phyloP scores from a whole-genome alignment of 2,329 filamentous ascomycete species.

The Fusarium chlamydosporum region DNA sequence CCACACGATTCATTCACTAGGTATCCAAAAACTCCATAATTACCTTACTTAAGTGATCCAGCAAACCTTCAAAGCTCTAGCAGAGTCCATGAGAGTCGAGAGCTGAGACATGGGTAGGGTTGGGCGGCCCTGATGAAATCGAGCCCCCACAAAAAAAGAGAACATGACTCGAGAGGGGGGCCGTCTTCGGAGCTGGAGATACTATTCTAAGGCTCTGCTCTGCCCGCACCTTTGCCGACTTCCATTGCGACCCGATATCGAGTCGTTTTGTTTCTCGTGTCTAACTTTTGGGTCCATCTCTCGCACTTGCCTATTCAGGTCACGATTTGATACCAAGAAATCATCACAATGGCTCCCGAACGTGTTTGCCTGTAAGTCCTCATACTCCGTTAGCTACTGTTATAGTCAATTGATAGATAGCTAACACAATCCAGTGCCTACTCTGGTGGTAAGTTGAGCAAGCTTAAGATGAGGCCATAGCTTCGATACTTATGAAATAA shows the following conservation, averaged over 20 bases:
- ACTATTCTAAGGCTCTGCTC: slow-evolving; percentile 11
- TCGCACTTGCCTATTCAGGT: slow-evolving; percentile 21
- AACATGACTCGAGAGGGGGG: slow-evolving; percentile 1
- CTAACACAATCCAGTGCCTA: slow-evolving; percentile 42
- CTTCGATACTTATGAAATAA: slow-evolving; percentile 15
- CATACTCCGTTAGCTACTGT: neutral
- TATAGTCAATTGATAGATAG: slow-evolving; percentile 26
- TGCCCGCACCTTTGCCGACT: slow-evolving; percentile 8
- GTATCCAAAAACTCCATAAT: neutral
- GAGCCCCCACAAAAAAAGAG: neutral
- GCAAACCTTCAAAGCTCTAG: neutral
- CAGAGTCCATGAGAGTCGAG: neutral
- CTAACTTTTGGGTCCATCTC: slow-evolving; percentile 15
- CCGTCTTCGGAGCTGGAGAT: slow-evolving; percentile 20
- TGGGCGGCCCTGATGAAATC: slow-evolving; percentile 12
- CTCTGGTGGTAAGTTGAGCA: slow-evolving; percentile 41
- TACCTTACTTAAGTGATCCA: neutral
- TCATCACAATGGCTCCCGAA: slow-evolving; percentile 38
- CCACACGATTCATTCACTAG: neutral
- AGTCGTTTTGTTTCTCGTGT: slow-evolving; percentile 9
- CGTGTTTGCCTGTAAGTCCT: slow-evolving; percentile 46
- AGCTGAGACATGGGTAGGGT: slow-evolving; percentile 14
- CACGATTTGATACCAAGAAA: slow-evolving; percentile 5
- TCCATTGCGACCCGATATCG: slow-evolving; percentile 8
- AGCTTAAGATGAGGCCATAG: neutral